Percentiles rank a stretch among this genome's conserved stretches.
Evolutionary conservation across 2,329 filamentous ascomycete genomes (phyloP).

Genomic region (Rutstroemia sp.): DNA sequence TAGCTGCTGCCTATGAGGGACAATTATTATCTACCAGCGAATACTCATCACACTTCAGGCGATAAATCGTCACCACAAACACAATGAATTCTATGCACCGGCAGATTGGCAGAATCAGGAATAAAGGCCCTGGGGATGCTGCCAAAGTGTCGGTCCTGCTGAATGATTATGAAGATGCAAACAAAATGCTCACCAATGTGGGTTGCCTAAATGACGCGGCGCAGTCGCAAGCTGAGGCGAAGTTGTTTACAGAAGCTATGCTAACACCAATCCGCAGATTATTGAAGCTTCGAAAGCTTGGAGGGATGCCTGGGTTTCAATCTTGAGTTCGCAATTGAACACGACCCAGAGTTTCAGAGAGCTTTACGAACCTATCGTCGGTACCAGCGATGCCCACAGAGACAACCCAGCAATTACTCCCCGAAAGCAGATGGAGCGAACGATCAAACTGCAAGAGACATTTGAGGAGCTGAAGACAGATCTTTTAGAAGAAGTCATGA

Average conservation of each 20-base stretch:
- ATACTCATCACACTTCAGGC: background rate
- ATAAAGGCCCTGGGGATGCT: conserved; percentile 63
- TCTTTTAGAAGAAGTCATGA: conserved; percentile 60
- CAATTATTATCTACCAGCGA: conserved; percentile 1
- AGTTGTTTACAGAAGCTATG: background rate
- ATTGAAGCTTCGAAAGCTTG: conserved; percentile 69
- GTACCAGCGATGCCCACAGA: conserved; percentile 49
- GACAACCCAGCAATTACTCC: conserved; percentile 55
- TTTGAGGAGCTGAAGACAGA: conserved; percentile 67
- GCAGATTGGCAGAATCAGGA: conserved; percentile 65
- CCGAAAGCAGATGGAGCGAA: conserved; percentile 53
- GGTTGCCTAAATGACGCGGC: conserved; percentile 17
- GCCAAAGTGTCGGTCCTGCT: conserved; percentile 68
- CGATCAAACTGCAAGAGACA: conserved; percentile 54
- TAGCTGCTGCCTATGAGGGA: too few relatives aligned
- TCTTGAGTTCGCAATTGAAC: conserved; percentile 61
- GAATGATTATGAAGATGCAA: conserved; percentile 73
- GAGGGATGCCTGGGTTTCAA: conserved; percentile 70
- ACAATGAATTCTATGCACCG: conserved; percentile 67
- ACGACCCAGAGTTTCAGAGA: conserved; percentile 61
- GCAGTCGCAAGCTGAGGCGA: background rate
- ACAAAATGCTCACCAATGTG: conserved; percentile 67
- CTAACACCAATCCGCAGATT: conserved; percentile 43
- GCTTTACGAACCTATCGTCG: conserved; percentile 71
- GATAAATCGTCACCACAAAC: conserved; percentile 9